These are phyloP conservation scores for Sarcodon aspratus DNA, from an alignment of 768 basidiomycete genomes.

Conservation along the genomic window DNA sequence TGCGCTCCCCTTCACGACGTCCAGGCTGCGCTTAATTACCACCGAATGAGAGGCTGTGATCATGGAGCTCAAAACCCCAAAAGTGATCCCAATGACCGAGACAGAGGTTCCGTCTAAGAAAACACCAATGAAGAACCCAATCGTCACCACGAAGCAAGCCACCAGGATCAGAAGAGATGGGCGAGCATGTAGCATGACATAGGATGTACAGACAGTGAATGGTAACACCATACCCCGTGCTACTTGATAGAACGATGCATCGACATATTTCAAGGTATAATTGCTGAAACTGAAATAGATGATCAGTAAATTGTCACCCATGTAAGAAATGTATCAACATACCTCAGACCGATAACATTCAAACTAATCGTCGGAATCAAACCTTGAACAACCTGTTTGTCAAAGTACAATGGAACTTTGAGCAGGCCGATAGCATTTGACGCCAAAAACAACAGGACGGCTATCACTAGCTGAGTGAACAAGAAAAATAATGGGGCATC, in stretches of 20 bases:
- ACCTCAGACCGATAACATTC: constrained; percentile 82
- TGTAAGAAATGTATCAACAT: constrained; percentile 6
- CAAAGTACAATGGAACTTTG: constrained; percentile 55
- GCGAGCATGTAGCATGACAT: constrained; percentile 59
- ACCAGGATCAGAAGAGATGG: constrained; percentile 67
- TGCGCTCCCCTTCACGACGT: constrained; percentile 73
- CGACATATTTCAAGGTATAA: constrained; percentile 87
- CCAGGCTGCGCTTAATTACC: constrained; percentile 82
- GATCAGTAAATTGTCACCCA: constrained; percentile 1
- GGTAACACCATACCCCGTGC: constrained; percentile 91
- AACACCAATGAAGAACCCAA: constrained; percentile 87
- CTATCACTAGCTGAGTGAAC: constrained; percentile 69
- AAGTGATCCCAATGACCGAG: constrained; percentile 54
- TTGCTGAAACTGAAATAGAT: constrained; percentile 58
- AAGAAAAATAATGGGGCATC: constrained; percentile 79
- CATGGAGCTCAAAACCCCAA: constrained; percentile 77
- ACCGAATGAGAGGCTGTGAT: constrained; percentile 88
- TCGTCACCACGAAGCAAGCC: constrained; percentile 72
- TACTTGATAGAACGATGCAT: constrained; percentile 92
- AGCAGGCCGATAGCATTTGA: constrained; percentile 53
- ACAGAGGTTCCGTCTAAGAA: constrained; percentile 62
- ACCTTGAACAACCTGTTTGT: constrained; percentile 55
- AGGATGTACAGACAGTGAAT: constrained; percentile 86
- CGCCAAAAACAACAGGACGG: constrained; percentile 61
- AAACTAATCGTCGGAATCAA: constrained; percentile 65